phyloP scores from a whole-genome alignment of 139 green algal genomes.

The Tetradesmus obliquus region DNA sequence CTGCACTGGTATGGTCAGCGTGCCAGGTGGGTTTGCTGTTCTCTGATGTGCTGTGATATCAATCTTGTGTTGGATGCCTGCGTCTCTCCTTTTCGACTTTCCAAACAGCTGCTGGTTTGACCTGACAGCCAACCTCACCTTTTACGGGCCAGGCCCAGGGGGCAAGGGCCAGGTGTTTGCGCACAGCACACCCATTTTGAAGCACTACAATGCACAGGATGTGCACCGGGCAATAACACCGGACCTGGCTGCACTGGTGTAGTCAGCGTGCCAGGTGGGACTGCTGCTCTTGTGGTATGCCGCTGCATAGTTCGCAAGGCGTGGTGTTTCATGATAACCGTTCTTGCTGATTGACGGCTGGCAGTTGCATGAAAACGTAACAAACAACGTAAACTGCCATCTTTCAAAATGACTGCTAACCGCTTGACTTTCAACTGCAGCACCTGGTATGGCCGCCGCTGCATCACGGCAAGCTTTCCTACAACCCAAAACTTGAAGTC shows the following conservation, averaged over 20 bases:
- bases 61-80: too few species aligned
- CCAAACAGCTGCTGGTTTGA: too few species aligned
- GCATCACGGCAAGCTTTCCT: conserved; percentile 27
- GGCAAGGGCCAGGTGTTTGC: conserved; percentile 46
- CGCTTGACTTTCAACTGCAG: too few species aligned
- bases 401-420: too few species aligned
- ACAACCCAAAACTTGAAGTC: conserved; percentile 8
- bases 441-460: conserved; percentile 56
- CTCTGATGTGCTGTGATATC: too few species aligned
- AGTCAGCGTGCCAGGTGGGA: conserved; percentile 40
- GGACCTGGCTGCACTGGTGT: conserved; percentile 50
- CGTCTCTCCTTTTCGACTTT: too few species aligned
- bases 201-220: conserved; percentile 25
- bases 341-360: too few species aligned
- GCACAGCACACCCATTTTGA: conserved; percentile 44
- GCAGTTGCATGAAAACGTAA: too few species aligned
- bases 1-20: conserved; percentile 45
- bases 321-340: too few species aligned
- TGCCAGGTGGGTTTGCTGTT: conserved; percentile 29
- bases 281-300: too few species aligned
- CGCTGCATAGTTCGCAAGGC: too few species aligned
- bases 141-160: conserved; percentile 50
- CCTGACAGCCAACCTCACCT: conserved; percentile 46
- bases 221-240: conserved; percentile 40
- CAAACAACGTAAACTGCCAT: too few species aligned